These are phyloP conservation scores for Bruguiera parviflora DNA, from an alignment of 345 rosid species.

Conservation along the genomic window DNA sequence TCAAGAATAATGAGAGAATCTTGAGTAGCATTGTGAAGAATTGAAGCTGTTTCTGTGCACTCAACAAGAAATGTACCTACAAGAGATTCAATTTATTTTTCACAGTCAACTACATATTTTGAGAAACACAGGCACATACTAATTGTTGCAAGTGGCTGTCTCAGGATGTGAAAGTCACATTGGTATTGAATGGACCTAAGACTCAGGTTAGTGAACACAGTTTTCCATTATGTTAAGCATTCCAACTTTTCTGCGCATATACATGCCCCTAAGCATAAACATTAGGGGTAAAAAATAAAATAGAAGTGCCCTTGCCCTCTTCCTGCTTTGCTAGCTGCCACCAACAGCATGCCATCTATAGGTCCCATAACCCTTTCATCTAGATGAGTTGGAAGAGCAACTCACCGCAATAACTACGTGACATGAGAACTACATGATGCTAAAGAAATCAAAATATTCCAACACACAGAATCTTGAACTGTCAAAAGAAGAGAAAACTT, in stretches of 20 bases:
- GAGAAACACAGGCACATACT: constrained; percentile 3
- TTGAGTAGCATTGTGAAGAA: constrained; percentile 89
- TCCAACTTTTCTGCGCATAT: too few relatives aligned
- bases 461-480: neutral
- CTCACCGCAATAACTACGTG: neutral
- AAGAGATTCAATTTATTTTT: constrained; percentile 12
- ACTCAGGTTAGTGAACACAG: too few relatives aligned
- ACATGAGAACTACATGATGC: neutral
- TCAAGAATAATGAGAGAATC: constrained; percentile 90
- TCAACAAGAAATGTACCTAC: constrained; percentile 89
- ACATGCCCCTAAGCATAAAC: too few relatives aligned
- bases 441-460: neutral
- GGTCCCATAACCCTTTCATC: too few relatives aligned
- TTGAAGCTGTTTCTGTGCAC: constrained; percentile 92
- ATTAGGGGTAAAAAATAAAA: too few relatives aligned
- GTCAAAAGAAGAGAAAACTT: neutral
- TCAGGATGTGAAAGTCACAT: too few relatives aligned
- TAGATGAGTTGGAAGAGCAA: neutral
- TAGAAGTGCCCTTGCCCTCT: too few relatives aligned
- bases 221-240: too few relatives aligned
- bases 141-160: neutral
- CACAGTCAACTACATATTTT: constrained; percentile 12
- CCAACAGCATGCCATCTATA: too few relatives aligned
- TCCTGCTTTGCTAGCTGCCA: too few relatives aligned
- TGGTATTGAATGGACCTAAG: too few relatives aligned